These are phyloP conservation scores for Podospora pseudopauciseta DNA, from an alignment of 495 filamentous ascomycete species.

Conservation along the genomic window DNA sequence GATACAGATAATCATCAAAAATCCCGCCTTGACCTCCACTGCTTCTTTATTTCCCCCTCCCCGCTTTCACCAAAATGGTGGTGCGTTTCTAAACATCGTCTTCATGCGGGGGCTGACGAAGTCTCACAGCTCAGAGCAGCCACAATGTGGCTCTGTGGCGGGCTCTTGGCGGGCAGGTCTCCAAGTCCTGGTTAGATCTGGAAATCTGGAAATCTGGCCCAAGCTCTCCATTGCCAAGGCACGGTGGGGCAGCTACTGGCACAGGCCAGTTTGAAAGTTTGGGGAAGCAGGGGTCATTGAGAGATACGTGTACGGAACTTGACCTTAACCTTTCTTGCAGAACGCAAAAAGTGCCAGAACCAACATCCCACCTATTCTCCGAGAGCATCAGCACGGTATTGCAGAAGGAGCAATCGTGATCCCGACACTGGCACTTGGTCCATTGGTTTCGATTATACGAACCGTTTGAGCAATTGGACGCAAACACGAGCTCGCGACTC, in stretches of 20 bases:
- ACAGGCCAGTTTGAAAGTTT: constrained; percentile 13
- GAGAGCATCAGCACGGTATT: neutral
- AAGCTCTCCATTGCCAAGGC: neutral
- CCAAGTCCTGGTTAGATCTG: neutral
- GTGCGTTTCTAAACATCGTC: too few species aligned
- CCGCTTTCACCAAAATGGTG: too few species aligned
- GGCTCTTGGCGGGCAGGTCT: too few species aligned
- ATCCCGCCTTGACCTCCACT: too few species aligned
- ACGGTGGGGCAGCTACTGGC: neutral
- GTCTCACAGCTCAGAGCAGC: neutral
- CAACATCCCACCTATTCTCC: neutral
- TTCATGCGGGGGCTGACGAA: neutral
- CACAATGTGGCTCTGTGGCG: neutral
- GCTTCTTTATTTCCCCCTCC: too few species aligned
- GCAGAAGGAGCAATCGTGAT: neutral
- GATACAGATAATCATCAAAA: neutral
- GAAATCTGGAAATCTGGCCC: neutral
- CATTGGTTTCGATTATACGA: neutral
- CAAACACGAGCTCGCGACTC: neutral
- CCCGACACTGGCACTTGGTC: neutral
- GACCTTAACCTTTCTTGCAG: constrained; percentile 3
- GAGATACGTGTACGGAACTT: constrained; percentile 27
- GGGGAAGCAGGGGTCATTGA: constrained; percentile 17
- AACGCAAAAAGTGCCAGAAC: neutral
- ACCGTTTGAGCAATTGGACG: neutral